Percentiles rank a stretch among this genome's conserved stretches.
Evolutionary conservation across 1,284 basidiomycete genomes (phyloP).

Genomic region (Apiotrichum gamsii): DNA sequence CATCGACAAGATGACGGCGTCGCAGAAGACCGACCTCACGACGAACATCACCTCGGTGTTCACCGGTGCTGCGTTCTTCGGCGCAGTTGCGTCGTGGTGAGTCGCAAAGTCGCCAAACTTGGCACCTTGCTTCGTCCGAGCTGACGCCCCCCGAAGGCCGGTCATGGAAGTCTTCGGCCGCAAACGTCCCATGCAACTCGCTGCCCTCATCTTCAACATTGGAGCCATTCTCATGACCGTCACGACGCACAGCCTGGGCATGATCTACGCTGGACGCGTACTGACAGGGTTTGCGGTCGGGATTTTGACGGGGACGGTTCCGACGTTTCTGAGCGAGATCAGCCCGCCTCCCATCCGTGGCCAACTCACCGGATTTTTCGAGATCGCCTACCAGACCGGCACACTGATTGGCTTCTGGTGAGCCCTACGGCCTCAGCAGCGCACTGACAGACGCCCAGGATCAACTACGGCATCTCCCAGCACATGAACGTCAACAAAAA

Average conservation of each 20-base stretch:
- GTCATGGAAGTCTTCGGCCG: conserved; percentile 31
- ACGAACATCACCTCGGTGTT: conserved; percentile 46
- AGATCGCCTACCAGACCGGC: conserved; percentile 45
- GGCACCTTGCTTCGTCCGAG: too few relatives aligned
- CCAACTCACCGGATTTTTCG: conserved; percentile 52
- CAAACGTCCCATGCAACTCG: conserved; percentile 25
- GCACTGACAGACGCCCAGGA: conserved; percentile 47
- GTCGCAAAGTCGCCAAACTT: too few relatives aligned
- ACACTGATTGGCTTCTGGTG: conserved; percentile 50
- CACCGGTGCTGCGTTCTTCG: conserved; percentile 43
- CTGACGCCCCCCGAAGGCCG: too few relatives aligned
- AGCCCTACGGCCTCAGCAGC: conserved; percentile 50
- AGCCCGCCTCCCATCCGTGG: conserved; percentile 42
- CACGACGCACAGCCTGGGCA: conserved; percentile 23
- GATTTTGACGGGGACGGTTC: conserved; percentile 27
- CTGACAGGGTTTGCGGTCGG: conserved; percentile 42
- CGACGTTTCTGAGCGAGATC: conserved; percentile 45
- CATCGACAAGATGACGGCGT: conserved; percentile 36
- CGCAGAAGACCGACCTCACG: conserved; percentile 42
- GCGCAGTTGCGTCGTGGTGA: conserved; percentile 23
- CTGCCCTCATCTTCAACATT: conserved; percentile 39
- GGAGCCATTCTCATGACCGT: conserved; percentile 40
- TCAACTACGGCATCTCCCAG: conserved; percentile 49
- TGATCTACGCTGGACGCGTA: conserved; percentile 40
- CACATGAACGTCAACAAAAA: conserved; percentile 40